A percentile compares a stretch with the other conserved stretches of the same genome.
Evolutionary conservation across 148 eudicot species (phyloP).

Genomic region (Persicaria maculosa): DNA sequence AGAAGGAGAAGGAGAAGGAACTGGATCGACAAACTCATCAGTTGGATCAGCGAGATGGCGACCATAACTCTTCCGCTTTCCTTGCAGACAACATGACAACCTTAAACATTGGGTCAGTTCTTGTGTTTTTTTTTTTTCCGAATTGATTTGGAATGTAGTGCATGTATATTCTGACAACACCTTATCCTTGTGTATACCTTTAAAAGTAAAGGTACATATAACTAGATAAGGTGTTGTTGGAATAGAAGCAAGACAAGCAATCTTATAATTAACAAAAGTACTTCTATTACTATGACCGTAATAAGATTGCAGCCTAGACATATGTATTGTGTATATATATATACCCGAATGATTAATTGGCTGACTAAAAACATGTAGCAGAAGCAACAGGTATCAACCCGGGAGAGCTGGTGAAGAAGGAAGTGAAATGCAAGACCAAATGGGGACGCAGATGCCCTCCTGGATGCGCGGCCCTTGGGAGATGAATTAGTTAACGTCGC

Average conservation of each 20-base stretch:
- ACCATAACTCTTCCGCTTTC: background rate
- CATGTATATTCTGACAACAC: too few species aligned
- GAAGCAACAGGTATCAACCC: background rate
- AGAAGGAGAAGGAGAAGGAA: conserved; percentile 6
- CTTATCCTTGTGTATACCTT: too few species aligned
- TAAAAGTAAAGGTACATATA: too few species aligned
- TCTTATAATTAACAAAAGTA: too few species aligned
- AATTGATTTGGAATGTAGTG: background rate
- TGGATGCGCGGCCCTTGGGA: conserved; percentile 4
- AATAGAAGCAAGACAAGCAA: too few species aligned
- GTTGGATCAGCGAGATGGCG: background rate
- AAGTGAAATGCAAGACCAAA: background rate
- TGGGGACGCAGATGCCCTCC: background rate
- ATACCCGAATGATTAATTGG: too few species aligned
- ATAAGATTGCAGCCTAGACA: too few species aligned
- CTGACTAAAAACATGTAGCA: background rate
- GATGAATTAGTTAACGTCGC: background rate
- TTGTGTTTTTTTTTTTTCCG: background rate
- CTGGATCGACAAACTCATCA: background rate
- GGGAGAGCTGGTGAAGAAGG: background rate
- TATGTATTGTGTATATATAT: too few species aligned
- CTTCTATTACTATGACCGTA: too few species aligned
- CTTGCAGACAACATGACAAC: background rate
- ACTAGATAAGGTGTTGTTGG: too few species aligned
- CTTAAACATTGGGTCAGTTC: background rate